phyloP scores from a whole-genome alignment of 1,284 basidiomycete genomes.

The Ceraceosorus guamensis region DNA sequence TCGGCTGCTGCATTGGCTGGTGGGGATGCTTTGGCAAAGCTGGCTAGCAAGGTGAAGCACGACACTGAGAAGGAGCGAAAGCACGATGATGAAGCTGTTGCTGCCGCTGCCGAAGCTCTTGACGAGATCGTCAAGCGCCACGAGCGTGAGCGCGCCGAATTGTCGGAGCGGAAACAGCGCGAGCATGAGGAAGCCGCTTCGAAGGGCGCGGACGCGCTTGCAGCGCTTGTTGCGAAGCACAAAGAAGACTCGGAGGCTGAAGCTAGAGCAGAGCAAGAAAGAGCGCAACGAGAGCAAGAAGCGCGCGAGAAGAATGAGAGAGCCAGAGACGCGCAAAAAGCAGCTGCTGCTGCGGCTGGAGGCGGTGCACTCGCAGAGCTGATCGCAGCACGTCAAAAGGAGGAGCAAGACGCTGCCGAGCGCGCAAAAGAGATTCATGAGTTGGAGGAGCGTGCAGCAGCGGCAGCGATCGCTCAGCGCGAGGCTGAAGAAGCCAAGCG shows the following conservation, averaged over 20 bases:
- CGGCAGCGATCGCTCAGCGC: background rate
- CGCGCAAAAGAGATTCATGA: too few species aligned
- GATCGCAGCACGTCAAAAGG: too few species aligned
- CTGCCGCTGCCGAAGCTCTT: background rate
- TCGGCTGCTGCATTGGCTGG: background rate
- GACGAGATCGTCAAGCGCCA: background rate
- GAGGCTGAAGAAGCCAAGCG: slow-evolving; percentile 4
- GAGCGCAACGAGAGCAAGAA: slow-evolving; percentile 2
- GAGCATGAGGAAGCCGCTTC: background rate
- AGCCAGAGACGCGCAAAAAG: slow-evolving; percentile 1
- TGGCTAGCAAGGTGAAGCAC: background rate
- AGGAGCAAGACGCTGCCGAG: too few species aligned
- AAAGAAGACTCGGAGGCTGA: slow-evolving; percentile 9
- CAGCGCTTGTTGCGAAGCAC: slow-evolving; percentile 1
- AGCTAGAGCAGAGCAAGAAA: slow-evolving; percentile 16
- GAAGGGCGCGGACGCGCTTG: slow-evolving; percentile 7
- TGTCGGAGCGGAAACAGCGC: background rate
- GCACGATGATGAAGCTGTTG: background rate
- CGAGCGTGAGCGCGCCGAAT: background rate
- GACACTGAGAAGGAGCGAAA: background rate
- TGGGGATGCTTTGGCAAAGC: background rate
- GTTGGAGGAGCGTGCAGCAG: too few species aligned
- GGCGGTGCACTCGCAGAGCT: too few species aligned
- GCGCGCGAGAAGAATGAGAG: background rate
- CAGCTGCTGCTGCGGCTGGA: background rate